Percentiles rank a stretch among this genome's conserved stretches.
Evolutionary conservation across 345 rosid species (phyloP).

Genomic region (Lepidium didymum): DNA sequence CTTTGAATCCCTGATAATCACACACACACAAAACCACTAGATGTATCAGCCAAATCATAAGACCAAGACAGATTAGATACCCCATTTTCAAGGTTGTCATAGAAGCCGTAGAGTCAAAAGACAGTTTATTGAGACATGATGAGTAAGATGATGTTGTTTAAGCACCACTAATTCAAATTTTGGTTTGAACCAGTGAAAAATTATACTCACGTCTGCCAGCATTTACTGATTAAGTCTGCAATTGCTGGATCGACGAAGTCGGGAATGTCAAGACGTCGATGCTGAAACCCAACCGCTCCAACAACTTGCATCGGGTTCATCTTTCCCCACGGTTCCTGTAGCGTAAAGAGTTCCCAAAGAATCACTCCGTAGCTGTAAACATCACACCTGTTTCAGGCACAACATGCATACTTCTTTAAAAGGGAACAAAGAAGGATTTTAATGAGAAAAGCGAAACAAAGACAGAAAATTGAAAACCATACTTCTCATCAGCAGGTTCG

Average conservation of each 20-base stretch:
- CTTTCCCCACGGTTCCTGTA: constrained; percentile 96
- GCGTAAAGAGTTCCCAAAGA: constrained; percentile 78
- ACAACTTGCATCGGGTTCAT: constrained; percentile 99
- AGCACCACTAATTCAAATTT: background rate
- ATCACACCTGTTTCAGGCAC: constrained; percentile 62
- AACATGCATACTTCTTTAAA: background rate
- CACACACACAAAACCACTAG: constrained; percentile 1
- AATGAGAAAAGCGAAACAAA: background rate
- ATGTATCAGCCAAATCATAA: constrained; percentile 1
- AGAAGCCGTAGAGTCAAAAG: background rate
- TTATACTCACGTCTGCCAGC: constrained; percentile 92
- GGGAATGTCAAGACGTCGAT: constrained; percentile 88
- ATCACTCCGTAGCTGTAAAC: constrained; percentile 97
- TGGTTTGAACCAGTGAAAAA: background rate
- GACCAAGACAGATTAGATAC: background rate
- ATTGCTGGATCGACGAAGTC: constrained; percentile 58
- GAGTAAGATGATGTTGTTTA: background rate
- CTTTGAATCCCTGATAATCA: constrained; percentile 56
- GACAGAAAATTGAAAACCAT: constrained; percentile 14
- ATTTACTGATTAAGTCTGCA: constrained; percentile 66
- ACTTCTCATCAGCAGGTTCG: constrained; percentile 96
- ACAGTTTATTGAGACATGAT: background rate
- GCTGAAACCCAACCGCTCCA: constrained; percentile 97
- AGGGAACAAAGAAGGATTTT: background rate
- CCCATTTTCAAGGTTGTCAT: background rate